Conservation (phyloP, 208 protist species). For the Trypanosoma lewisi region DNA sequence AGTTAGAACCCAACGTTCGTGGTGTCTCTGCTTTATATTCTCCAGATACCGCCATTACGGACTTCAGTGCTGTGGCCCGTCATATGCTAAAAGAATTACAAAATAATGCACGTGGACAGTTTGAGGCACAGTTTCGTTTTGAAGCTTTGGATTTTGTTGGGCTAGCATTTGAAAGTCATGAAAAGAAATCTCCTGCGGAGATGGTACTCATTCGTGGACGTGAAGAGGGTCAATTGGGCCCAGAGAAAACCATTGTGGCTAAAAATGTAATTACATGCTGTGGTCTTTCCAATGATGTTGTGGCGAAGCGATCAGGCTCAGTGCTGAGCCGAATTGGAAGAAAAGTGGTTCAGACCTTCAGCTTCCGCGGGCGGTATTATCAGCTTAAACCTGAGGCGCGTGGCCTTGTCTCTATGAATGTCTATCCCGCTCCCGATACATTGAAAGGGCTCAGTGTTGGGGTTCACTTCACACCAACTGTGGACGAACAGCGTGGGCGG, state of each 20-base stretch:
- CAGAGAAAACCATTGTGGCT: slow-evolving; percentile 66
- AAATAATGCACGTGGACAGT: slow-evolving; percentile 31
- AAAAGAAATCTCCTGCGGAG: slow-evolving; percentile 31
- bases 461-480: slow-evolving; percentile 85
- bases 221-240: slow-evolving; percentile 67
- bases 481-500: slow-evolving; percentile 64
- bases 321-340: slow-evolving; percentile 45
- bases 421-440: slow-evolving; percentile 70
- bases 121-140: slow-evolving; percentile 62
- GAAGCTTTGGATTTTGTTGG: slow-evolving; percentile 77
- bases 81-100: slow-evolving; percentile 67
- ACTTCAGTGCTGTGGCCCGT: slow-evolving; percentile 77
- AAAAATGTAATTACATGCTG: slow-evolving; percentile 83
- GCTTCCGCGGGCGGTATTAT: slow-evolving; percentile 85
- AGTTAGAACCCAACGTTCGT: slow-evolving; percentile 68
- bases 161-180: slow-evolving; percentile 29
- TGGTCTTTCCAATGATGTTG: slow-evolving; percentile 72
- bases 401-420: slow-evolving; percentile 64
- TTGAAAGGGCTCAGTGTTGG: slow-evolving; percentile 69
- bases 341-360: slow-evolving; percentile 67
- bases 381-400: slow-evolving; percentile 57
- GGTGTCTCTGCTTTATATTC: slow-evolving; percentile 81
- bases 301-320: slow-evolving; percentile 57
- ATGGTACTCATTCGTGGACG: slow-evolving; percentile 78
- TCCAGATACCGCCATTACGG: slow-evolving; percentile 81